phyloP scores from a whole-genome alignment of 768 basidiomycete genomes.

The Serpula lacrymans region DNA sequence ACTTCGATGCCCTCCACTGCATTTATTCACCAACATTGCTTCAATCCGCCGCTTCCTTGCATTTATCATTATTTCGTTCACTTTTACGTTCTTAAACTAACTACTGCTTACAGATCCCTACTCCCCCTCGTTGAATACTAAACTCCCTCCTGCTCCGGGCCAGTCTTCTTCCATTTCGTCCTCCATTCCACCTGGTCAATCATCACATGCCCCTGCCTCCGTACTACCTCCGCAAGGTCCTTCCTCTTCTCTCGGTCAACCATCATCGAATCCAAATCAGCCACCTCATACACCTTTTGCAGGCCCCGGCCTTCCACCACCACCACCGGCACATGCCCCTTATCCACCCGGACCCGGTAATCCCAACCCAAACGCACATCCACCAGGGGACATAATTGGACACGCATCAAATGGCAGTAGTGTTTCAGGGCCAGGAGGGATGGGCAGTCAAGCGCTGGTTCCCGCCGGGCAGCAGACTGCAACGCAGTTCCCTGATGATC shows the following conservation, averaged over 20 bases:
- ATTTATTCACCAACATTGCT: conserved; percentile 35
- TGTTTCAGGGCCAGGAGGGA: conserved; percentile 14
- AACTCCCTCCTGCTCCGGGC: conserved; percentile 26
- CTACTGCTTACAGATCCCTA: too few relatives aligned
- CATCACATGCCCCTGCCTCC: too few relatives aligned
- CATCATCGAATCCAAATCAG: too few relatives aligned
- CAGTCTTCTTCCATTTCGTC: conserved; percentile 21
- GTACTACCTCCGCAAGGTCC: too few relatives aligned
- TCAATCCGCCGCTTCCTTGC: conserved; percentile 32
- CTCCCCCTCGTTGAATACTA: conserved; percentile 29
- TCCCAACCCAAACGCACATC: conserved; percentile 25
- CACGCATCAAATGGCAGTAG: too few relatives aligned
- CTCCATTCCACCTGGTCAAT: too few relatives aligned
- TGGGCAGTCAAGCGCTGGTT: conserved; percentile 15
- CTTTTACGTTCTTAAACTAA: too few relatives aligned
- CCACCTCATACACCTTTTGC: conserved; percentile 30
- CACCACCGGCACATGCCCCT: conserved; percentile 27
- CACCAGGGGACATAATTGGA: too few relatives aligned
- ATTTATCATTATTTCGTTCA: conserved; percentile 20
- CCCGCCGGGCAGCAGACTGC: too few relatives aligned
- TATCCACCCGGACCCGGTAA: conserved; percentile 30
- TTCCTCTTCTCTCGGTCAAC: too few relatives aligned
- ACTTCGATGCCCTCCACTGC: too few relatives aligned
- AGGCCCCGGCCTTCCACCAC: conserved; percentile 34
- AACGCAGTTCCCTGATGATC: conserved; percentile 53